phyloP scores from a whole-genome alignment of 441 rosid species.

The Aquilaria agallochum region DNA sequence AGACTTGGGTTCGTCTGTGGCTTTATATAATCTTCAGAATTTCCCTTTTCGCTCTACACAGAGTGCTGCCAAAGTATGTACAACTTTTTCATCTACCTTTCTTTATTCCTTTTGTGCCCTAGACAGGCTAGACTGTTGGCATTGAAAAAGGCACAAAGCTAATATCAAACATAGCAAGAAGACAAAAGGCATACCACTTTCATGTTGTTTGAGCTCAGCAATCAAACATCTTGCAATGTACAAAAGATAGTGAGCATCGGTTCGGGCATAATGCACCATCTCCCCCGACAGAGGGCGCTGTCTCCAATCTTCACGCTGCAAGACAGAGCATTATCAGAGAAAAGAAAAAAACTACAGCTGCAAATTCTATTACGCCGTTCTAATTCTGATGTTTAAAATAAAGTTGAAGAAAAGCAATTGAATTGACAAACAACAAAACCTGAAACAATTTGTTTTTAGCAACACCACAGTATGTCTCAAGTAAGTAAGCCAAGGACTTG shows the following conservation, averaged over 20 bases:
- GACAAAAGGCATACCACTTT: constrained; percentile 42
- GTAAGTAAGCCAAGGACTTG: constrained; percentile 82
- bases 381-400: not conserved
- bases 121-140: no score
- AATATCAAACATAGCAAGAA: not conserved
- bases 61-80: no score
- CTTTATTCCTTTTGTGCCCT: no score
- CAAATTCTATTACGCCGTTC: no score
- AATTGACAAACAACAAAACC: constrained; percentile 35
- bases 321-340: constrained; percentile 17
- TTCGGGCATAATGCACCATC: constrained; percentile 82
- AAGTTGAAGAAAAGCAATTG: not conserved
- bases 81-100: no score
- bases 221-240: constrained; percentile 62
- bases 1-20: no score
- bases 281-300: constrained; percentile 76
- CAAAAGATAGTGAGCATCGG: constrained; percentile 86
- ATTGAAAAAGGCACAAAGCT: no score
- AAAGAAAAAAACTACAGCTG: not conserved
- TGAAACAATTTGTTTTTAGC: constrained; percentile 81
- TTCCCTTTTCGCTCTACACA: no score
- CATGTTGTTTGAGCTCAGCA: constrained; percentile 60
- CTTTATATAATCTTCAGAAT: no score
- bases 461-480: constrained; percentile 76
- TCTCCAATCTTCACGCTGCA: constrained; percentile 99